These are phyloP conservation scores for Raphanus raphanistrum DNA, from an alignment of 345 rosid genomes.

Conservation along the genomic window DNA sequence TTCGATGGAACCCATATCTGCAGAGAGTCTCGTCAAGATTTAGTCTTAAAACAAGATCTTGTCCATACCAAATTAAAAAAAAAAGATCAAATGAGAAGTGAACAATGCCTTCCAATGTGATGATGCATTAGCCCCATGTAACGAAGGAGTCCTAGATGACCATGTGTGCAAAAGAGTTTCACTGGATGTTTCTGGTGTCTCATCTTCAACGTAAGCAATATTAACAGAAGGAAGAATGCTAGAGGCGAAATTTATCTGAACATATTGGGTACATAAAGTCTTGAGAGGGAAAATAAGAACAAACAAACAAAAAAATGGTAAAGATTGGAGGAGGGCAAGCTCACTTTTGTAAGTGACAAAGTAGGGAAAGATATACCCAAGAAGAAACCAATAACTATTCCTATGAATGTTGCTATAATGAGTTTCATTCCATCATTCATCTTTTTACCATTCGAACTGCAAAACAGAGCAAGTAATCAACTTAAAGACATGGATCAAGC, in stretches of 20 bases:
- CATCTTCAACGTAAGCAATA: slow-evolving; percentile 65
- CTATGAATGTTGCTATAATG: slow-evolving; percentile 59
- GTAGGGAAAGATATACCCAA: slow-evolving; percentile 80
- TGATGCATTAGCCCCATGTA: slow-evolving; percentile 26
- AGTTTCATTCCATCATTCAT: slow-evolving; percentile 71
- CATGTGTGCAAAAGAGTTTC: slow-evolving; percentile 65
- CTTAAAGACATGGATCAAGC: not conserved
- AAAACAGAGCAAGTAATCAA: slow-evolving; percentile 25
- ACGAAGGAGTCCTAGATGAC: slow-evolving; percentile 53
- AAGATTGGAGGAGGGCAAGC: not conserved
- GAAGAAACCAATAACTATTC: slow-evolving; percentile 74
- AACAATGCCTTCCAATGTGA: slow-evolving; percentile 45
- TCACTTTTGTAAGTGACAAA: slow-evolving; percentile 58
- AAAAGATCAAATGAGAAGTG: slow-evolving; percentile 4
- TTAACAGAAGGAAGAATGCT: slow-evolving; percentile 61
- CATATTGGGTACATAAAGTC: not conserved
- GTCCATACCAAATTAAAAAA: not conserved
- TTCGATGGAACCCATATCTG: slow-evolving; percentile 96
- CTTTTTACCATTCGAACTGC: slow-evolving; percentile 61
- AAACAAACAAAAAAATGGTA: not conserved
- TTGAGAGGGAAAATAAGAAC: slow-evolving; percentile 24
- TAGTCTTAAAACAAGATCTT: slow-evolving; percentile 18
- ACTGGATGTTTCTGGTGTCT: slow-evolving; percentile 71
- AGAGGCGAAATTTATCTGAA: slow-evolving; percentile 67
- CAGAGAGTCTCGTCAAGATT: slow-evolving; percentile 24